Base-by-base conservation (phyloP, 441 rosid genomes). In the Hura crepitans region DNA sequence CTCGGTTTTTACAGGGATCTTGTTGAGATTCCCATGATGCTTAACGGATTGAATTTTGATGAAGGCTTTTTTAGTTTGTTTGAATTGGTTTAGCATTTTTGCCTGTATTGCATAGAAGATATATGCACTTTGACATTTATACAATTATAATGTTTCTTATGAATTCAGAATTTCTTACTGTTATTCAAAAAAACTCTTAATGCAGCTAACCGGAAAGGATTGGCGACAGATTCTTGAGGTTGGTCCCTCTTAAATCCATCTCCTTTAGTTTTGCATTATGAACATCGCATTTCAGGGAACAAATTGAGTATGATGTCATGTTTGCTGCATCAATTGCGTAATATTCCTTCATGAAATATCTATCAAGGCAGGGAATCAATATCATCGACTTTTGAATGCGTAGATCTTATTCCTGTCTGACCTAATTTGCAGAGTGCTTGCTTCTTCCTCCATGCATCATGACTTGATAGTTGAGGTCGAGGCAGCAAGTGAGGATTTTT, bases 201-300 rank as follows among this genome's bases (percentile, higher is more conserved):
- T 84, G 83, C 85, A 89, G 96, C 75, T 85, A 45, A 80, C 84
- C 0, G 96, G 96, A 69, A 89, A 82, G 75, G 90, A 86, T 50
- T 89, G 96, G 96, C 80, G 83, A 53, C 93, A 81, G 77, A 85
- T 90, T 84, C 93, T 90, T 18, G 96, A 90, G 96, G 96, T 89
- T 72, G 65, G 82, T 81, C 54, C 56, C 20, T 55, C 54, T 45
- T 43, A 45, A 8, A 43, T 30, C 66, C 33, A 55, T 33, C 45
- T 46, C 60, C 5, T 60, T 13, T 49, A 56, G 18, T 20, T 22
- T 62, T 57, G 18, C 51, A 35, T 27, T 35, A 25, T 18, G 5
- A 17, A 30, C 14, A 70, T 53, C 37, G n/a, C 62, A 73, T 46
- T 49, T 50, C 43, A 17, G 62, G 59, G n/a, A 72, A 28, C 43